Base-by-base conservation (phyloP, 176 grass and related monocot genomes). In the Poa pratensis region DNA sequence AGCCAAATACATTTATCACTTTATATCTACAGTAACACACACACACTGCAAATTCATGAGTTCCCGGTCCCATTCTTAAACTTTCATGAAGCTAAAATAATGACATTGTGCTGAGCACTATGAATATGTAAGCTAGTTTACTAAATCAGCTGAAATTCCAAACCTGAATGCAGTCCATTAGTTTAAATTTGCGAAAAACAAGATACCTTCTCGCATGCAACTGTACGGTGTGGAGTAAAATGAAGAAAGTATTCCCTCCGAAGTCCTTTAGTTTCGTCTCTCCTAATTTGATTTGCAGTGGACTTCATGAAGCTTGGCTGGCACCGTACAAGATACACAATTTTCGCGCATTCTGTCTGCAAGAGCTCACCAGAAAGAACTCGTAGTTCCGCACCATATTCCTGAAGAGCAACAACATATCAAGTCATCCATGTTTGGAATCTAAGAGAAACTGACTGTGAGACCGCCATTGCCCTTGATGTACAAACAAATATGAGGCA, bases 191-290 rank as follows among this genome's bases (percentile, higher is more conserved):
- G 15, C 24, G 39, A 83, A 73, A 48, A 22, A 76, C 18, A 48
- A n/a, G 30, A 51, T 78, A 95, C 93, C 93, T 92, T 95, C 80
- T 97, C 92, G 37, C 92, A 94, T 28, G 84, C 90, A 92, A 97
- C 84, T 11, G 86, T 94, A 37, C 88, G 82, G 30, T 75, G 90
- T 48, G 95, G 95, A 14, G 12, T 5, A 2, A 63, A 63, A 1
- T 97, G 92, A 40, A 97, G 87, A 28, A 91, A 97, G 79, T 94
- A 94, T 42, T 97, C 92, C 65, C 57, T 60, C 57, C 11, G 86
- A 8, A 92, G 61, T 17, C 92, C 92, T 89, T 90, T 95, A 20
- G 93, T 72, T 73, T 90, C 75, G 34, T 95, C 93, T 1, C 79
- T 89, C 20, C 85, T 92, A 30, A 98, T 95, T 40, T 95, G 93